phyloP scores from a whole-genome alignment of 1,139 yeast genomes.

The Geotrichum fermentans region DNA sequence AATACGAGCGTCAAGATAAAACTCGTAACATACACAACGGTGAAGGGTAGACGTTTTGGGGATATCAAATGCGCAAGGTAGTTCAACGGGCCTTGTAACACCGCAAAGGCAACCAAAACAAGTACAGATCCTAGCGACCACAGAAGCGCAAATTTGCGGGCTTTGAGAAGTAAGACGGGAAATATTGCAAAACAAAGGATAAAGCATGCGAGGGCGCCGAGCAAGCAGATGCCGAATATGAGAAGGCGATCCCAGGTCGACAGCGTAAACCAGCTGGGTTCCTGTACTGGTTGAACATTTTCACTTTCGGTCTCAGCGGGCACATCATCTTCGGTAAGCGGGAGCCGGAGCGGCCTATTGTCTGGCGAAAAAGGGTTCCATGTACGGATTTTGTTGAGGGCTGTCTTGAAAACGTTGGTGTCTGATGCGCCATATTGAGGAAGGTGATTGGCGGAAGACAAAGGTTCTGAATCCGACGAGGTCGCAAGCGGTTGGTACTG shows the following conservation, averaged over 20 bases:
- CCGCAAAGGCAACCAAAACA: conserved; percentile 84
- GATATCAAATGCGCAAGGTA: conserved; percentile 71
- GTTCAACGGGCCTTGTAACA: conserved; percentile 83
- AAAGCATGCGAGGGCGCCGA: conserved; percentile 74
- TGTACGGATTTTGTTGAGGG: conserved; percentile 41
- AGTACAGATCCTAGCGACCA: conserved; percentile 90
- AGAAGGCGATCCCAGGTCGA: conserved; percentile 75
- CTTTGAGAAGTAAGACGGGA: conserved; percentile 83
- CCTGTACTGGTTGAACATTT: conserved; percentile 31
- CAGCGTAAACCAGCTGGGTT: conserved; percentile 56
- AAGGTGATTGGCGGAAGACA: neutral
- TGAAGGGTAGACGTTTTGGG: conserved; percentile 69
- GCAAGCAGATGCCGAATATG: conserved; percentile 70
- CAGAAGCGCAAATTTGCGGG: conserved; percentile 73
- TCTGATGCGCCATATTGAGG: neutral
- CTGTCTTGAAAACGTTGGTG: neutral
- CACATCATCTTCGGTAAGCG: conserved; percentile 43
- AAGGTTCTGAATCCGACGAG: neutral
- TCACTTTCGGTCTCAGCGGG: neutral
- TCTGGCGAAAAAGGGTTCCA: conserved; percentile 41
- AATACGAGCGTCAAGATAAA: conserved; percentile 61
- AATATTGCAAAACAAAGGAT: conserved; percentile 72
- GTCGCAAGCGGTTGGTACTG: neutral
- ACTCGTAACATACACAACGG: conserved; percentile 69
- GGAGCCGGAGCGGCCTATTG: conserved; percentile 49